These are phyloP conservation scores for Trichoderma sp. DNA, from an alignment of 2,329 filamentous ascomycete species.

Conservation along the genomic window DNA sequence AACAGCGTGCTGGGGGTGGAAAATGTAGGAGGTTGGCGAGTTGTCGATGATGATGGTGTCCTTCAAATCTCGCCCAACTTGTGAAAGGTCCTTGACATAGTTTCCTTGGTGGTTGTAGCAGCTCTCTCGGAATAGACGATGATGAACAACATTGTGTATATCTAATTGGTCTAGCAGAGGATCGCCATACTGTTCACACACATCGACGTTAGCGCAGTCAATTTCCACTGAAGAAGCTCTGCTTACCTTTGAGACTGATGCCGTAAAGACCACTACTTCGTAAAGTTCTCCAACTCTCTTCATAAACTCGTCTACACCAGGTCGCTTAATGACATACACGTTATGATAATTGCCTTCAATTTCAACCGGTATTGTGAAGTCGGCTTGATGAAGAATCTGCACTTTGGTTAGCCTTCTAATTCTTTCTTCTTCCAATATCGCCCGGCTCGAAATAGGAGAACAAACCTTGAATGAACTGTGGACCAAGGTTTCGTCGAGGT, in stretches of 20 bases:
- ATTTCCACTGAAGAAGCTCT: neutral
- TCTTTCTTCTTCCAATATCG: neutral
- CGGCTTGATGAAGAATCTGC: constrained; percentile 94
- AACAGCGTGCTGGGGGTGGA: constrained; percentile 97
- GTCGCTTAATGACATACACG: constrained; percentile 98
- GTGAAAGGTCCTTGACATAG: constrained; percentile 98
- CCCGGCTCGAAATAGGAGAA: neutral
- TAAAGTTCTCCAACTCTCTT: constrained; percentile 97
- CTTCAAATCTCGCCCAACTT: constrained; percentile 91
- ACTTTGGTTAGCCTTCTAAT: constrained; percentile 22
- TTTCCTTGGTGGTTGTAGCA: constrained; percentile 99
- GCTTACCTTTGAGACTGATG: constrained; percentile 90
- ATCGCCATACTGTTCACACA: constrained; percentile 75
- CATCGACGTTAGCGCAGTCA: neutral
- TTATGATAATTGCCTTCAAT: constrained; percentile 99
- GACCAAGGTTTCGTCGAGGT: constrained; percentile 94
- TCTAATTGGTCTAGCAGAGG: constrained; percentile 94
- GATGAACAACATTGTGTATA: constrained; percentile 95
- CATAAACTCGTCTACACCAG: constrained; percentile 99
- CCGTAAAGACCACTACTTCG: constrained; percentile 97
- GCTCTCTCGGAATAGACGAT: constrained; percentile 94
- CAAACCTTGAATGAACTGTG: constrained; percentile 98
- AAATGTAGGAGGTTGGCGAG: constrained; percentile 98
- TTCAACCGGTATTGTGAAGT: constrained; percentile 98
- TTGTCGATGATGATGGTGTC: constrained; percentile 99